Conservation (phyloP, 2,329 filamentous ascomycete species). For the Teratosphaeria viscida region DNA sequence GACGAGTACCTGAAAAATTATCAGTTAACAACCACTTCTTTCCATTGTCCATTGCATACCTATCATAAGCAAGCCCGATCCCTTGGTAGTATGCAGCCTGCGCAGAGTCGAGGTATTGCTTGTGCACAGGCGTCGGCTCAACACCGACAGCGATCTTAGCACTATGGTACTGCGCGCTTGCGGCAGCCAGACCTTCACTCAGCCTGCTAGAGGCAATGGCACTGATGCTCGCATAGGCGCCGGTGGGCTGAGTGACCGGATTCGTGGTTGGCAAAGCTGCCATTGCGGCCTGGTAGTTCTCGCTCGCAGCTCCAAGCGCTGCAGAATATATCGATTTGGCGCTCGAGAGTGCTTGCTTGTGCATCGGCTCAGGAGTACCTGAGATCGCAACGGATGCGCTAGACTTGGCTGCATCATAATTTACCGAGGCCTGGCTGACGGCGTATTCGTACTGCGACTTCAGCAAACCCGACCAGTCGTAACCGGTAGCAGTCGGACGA, state of each 20-base stretch:
- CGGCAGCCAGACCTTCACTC: slow-evolving; percentile 58
- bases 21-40: neutral
- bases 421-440: slow-evolving; percentile 53
- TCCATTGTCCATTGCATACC: slow-evolving; percentile 38
- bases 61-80: slow-evolving; percentile 65
- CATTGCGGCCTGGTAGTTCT: slow-evolving; percentile 10
- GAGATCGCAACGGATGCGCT: slow-evolving; percentile 56
- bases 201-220: slow-evolving; percentile 62
- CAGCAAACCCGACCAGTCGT: neutral
- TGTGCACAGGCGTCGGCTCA: slow-evolving; percentile 47
- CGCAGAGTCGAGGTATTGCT: slow-evolving; percentile 46
- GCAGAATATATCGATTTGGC: slow-evolving; percentile 59
- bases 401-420: slow-evolving; percentile 58
- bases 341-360: slow-evolving; percentile 59
- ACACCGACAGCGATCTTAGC: slow-evolving; percentile 54
- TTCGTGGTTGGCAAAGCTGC: neutral
- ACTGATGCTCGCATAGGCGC: slow-evolving; percentile 46
- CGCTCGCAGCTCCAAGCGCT: slow-evolving; percentile 47
- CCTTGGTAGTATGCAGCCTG: slow-evolving; percentile 66
- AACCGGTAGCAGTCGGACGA: neutral
- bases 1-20: slow-evolving; percentile 35
- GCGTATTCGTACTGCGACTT: slow-evolving; percentile 52
- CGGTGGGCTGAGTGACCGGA: slow-evolving; percentile 23
- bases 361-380: slow-evolving; percentile 57
- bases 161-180: slow-evolving; percentile 59